Percentiles rank a stretch among this genome's conserved stretches.
phyloP scores from a whole-genome alignment of 495 filamentous ascomycete species.

The Platismatia glauca region DNA sequence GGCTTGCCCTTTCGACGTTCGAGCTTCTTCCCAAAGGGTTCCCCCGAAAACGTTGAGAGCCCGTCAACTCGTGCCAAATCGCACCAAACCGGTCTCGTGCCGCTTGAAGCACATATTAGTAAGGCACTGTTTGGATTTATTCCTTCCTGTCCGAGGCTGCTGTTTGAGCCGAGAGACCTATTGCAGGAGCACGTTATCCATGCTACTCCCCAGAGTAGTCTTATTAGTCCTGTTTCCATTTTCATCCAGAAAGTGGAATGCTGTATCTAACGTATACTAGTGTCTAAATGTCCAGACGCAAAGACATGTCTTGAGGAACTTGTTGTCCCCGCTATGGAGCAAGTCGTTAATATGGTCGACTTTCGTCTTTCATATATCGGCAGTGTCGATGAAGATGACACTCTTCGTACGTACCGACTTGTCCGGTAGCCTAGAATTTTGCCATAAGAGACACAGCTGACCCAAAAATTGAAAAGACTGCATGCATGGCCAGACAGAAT shows the following conservation, averaged over 20 bases:
- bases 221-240: too few relatives aligned
- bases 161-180: too few relatives aligned
- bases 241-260: too few relatives aligned
- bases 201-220: too few relatives aligned
- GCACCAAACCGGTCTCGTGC: constrained; percentile 41
- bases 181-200: too few relatives aligned
- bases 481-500: constrained; percentile 84
- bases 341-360: constrained; percentile 72
- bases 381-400: constrained; percentile 37
- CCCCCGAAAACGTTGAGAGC: not conserved
- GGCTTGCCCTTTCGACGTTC: constrained; percentile 1
- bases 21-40: too few relatives aligned
- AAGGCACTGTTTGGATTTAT: too few relatives aligned
- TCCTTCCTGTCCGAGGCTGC: too few relatives aligned
- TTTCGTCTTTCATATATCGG: constrained; percentile 90
- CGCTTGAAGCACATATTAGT: constrained; percentile 86
- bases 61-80: not conserved
- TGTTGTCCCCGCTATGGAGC: constrained; percentile 78
- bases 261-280: too few relatives aligned
- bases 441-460: not conserved
- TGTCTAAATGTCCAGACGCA: constrained; percentile 91
- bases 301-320: constrained; percentile 70
- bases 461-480: constrained; percentile 36
- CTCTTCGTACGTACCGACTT: constrained; percentile 34
- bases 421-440: not conserved